Evolutionary conservation across 208 protist species (phyloP), one percentile per base, ranked within the genome.

Genomic region (Wallacemonas rigidus): DNA sequence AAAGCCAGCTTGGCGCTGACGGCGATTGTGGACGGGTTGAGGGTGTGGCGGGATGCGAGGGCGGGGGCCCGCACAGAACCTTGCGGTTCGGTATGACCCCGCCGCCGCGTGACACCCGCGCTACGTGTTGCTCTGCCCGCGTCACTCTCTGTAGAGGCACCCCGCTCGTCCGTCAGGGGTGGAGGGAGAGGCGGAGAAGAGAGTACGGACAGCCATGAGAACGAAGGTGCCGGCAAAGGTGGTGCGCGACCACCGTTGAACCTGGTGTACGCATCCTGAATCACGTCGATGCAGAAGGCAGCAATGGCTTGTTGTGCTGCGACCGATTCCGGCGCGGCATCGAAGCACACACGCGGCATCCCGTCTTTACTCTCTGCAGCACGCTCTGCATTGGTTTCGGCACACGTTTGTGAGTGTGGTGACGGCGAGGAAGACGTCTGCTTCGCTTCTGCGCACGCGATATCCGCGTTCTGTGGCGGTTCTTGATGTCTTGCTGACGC

Each of bases 211-310:
- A 12, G 36, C 9, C 26, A 45, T 38, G 15, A 9, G 6, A 35
- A 7, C 41, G 61, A 7, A 5, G 43, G 15, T 47, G 43, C 11
- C 15, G 41, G 6, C 15, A 14, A 5, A 53, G 61, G 43, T 54
- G 63, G 17, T 39, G 63, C 45, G 17, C 6, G 43, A 36, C 69
- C 44, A 17, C 69, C 56, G 39, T 57, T 6, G 53, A 71, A 65
- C 8, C 60, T 38, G 8, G 38, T 36, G 36, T 67, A 68, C 15
- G 83, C 83, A 51, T 85, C 75, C 61, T 76, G 67, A 45, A 93
- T 76, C 26, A 93, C 77, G 1, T 67, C 61, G 2, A 80, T 45
- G 72, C 88, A 89, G 69, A 78, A 89, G 8, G 56, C 54, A 8
- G 81, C 63, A 11, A 72, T 26, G 5, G 69, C 73, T 44, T 63